These are phyloP conservation scores for Pythium vanterpoolii DNA, from an alignment of 352 stramenopile species.

Conservation along the genomic window DNA sequence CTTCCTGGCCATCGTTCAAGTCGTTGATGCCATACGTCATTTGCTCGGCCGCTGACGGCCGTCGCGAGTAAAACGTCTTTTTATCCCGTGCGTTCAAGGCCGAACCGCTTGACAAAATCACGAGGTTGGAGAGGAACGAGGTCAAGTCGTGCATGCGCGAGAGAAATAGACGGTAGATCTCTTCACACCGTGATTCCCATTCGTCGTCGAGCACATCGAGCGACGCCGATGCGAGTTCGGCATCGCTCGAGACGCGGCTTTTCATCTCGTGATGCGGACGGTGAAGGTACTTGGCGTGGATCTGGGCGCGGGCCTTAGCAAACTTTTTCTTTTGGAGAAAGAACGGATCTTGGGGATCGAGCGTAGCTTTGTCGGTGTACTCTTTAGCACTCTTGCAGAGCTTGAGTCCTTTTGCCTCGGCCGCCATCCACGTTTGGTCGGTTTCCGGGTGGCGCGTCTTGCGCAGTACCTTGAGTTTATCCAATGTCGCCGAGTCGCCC, in stretches of 20 bases:
- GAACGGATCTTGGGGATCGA: conserved; percentile 66
- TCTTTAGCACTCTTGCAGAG: conserved; percentile 71
- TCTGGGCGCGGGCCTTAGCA: conserved; percentile 48
- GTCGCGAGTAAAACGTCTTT: conserved; percentile 73
- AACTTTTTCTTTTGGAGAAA: conserved; percentile 76
- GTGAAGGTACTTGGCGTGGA: conserved; percentile 77
- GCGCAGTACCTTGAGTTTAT: conserved; percentile 50
- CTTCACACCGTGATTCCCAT: conserved; percentile 66
- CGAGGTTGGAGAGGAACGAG: conserved; percentile 59
- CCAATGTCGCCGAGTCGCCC: conserved; percentile 46
- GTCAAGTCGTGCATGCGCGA: conserved; percentile 71
- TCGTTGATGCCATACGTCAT: conserved; percentile 41
- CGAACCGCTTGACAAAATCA: conserved; percentile 62
- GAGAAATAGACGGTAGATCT: conserved; percentile 67
- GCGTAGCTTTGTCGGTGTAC: conserved; percentile 41
- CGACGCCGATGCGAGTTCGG: conserved; percentile 39
- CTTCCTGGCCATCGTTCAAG: conserved; percentile 35
- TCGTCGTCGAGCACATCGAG: conserved; percentile 63
- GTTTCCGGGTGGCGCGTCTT: conserved; percentile 32
- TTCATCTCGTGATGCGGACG: conserved; percentile 59
- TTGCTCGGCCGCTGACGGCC: conserved; percentile 48
- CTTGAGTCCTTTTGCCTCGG: conserved; percentile 45
- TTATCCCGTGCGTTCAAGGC: conserved; percentile 74
- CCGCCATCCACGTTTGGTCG: conserved; percentile 42
- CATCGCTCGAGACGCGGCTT: conserved; percentile 35